Evolutionary conservation across 164 flowering plant species (phyloP).

Genomic region (Hamamelis virginiana): DNA sequence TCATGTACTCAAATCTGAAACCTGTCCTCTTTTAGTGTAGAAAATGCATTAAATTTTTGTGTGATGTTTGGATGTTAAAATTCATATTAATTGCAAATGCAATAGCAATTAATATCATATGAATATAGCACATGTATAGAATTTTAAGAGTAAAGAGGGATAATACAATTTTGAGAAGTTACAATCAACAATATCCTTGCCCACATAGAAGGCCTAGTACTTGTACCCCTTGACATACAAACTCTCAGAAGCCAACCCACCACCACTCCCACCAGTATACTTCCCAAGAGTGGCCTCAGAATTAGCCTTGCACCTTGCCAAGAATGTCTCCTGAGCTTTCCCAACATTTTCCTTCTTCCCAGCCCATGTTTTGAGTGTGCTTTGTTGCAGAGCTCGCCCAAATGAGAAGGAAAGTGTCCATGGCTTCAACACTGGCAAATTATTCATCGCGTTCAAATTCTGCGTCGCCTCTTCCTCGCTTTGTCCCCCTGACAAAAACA

Average conservation of each 20-base stretch:
- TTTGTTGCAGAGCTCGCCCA: slow-evolving; percentile 78
- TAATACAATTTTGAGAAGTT: neutral
- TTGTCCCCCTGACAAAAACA: slow-evolving; percentile 82
- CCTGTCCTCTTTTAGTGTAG: no score
- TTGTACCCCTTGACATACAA: slow-evolving; percentile 70
- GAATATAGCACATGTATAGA: neutral
- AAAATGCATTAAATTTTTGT: no score
- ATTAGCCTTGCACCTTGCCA: slow-evolving; percentile 71
- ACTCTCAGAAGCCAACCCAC: slow-evolving; percentile 68
- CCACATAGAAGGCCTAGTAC: slow-evolving; percentile 30
- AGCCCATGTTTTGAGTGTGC: slow-evolving; percentile 80
- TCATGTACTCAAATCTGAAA: no score
- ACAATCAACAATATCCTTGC: neutral
- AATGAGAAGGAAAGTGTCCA: slow-evolving; percentile 88
- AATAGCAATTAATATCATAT: no score
- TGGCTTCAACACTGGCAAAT: slow-evolving; percentile 72
- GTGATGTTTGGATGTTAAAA: no score
- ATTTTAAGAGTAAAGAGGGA: neutral
- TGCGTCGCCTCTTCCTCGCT: slow-evolving; percentile 84
- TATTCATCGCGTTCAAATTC: slow-evolving; percentile 79
- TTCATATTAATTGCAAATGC: no score
- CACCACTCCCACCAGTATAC: slow-evolving; percentile 46
- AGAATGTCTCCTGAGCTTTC: slow-evolving; percentile 61
- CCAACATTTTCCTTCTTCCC: slow-evolving; percentile 75
- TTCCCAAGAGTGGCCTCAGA: slow-evolving; percentile 83